Percentiles rank a stretch among this genome's conserved stretches.
These are phyloP conservation scores for Yarrowia alimentaria DNA, from an alignment of 805 yeast species.

Conservation along the genomic window DNA sequence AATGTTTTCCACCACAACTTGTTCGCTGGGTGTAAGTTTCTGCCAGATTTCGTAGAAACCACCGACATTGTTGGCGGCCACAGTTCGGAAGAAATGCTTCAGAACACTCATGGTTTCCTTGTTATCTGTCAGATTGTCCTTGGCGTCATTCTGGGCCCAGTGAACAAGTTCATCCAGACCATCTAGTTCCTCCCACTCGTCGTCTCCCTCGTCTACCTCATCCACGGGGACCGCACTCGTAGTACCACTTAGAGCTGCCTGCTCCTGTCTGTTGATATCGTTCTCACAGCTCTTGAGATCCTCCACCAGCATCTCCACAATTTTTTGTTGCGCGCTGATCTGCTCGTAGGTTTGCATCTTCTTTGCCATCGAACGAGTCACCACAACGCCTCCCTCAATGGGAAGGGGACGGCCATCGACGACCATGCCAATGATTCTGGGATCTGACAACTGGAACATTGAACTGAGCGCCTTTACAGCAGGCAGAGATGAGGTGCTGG, in stretches of 20 bases:
- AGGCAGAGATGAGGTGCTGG: conserved; percentile 30
- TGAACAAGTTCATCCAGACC: conserved; percentile 33
- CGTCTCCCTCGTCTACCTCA: conserved; percentile 40
- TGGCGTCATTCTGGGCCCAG: conserved; percentile 28
- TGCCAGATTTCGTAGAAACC: conserved; percentile 28
- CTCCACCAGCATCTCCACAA: conserved; percentile 63
- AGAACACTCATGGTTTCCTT: conserved; percentile 19
- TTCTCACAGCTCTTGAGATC: conserved; percentile 68
- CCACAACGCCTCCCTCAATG: conserved; percentile 57
- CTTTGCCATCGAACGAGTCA: conserved; percentile 83
- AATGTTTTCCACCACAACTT: conserved; percentile 11
- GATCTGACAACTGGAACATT: conserved; percentile 59
- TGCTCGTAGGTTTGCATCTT: conserved; percentile 48
- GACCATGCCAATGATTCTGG: conserved; percentile 48
- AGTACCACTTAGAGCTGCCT: conserved; percentile 29
- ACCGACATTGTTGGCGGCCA: conserved; percentile 31
- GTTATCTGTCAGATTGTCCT: conserved; percentile 1
- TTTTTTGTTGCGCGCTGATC: conserved; percentile 68
- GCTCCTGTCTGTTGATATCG: conserved; percentile 37
- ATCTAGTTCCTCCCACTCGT: conserved; percentile 42
- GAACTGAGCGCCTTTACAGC: conserved; percentile 70
- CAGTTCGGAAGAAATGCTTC: conserved; percentile 23
- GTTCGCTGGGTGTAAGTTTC: conserved; percentile 1
- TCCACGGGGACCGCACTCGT: conserved; percentile 3
- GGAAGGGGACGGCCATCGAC: conserved; percentile 81